Conservation (phyloP, 2,329 filamentous ascomycete species). For the Plectosphaerella plurivora region DNA sequence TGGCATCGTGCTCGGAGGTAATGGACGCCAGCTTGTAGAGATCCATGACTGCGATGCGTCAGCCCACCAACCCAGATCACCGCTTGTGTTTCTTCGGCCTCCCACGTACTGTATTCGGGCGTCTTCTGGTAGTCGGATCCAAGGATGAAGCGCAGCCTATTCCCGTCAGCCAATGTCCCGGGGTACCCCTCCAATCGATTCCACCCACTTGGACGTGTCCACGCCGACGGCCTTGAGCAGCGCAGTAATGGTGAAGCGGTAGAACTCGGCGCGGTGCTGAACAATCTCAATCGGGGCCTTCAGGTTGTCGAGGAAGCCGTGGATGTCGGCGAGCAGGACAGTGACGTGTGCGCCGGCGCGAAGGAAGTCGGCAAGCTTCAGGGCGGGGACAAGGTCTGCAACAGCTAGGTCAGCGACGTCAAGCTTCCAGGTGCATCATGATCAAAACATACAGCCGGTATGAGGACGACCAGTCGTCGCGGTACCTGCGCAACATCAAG, state of each 20-base stretch:
- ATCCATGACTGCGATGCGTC: constrained; percentile 61
- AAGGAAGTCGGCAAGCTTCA: constrained; percentile 88
- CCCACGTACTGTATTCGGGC: constrained; percentile 50
- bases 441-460: constrained; percentile 52
- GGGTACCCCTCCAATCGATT: not conserved
- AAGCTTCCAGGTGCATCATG: not conserved
- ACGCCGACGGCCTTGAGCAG: constrained; percentile 76
- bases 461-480: constrained; percentile 86
- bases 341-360: constrained; percentile 78
- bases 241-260: constrained; percentile 69
- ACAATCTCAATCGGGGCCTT: constrained; percentile 89
- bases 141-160: constrained; percentile 68
- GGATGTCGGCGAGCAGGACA: constrained; percentile 70
- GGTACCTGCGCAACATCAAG: constrained; percentile 45
- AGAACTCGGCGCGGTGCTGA: constrained; percentile 77
- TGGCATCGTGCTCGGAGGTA: constrained; percentile 74
- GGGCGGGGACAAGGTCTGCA: constrained; percentile 69
- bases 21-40: constrained; percentile 70
- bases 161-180: not conserved
- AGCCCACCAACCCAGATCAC: not conserved
- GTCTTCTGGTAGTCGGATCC: constrained; percentile 78
- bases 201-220: constrained; percentile 55
- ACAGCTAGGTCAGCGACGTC: not conserved
- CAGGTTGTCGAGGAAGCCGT: constrained; percentile 73
- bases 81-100: not conserved